Evolutionary conservation across 441 rosid genomes (phyloP).

Genomic region (Sinapis alba): DNA sequence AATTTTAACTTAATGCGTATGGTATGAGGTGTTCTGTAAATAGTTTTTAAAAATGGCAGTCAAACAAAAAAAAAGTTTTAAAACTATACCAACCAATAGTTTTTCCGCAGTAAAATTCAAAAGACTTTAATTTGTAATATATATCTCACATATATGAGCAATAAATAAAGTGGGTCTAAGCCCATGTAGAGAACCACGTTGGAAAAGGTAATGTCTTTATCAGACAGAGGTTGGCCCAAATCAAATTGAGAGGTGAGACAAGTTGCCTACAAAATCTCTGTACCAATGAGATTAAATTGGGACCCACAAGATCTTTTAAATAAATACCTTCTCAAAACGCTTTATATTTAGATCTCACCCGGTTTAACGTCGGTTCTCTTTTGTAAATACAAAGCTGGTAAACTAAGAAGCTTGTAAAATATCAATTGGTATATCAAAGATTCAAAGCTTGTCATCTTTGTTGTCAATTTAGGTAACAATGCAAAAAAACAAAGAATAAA

Average conservation of each 20-base stretch:
- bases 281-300: conserved; percentile 36
- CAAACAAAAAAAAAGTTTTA: neutral
- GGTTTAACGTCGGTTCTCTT: conserved; percentile 5
- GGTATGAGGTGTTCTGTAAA: neutral
- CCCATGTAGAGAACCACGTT: conserved; percentile 40
- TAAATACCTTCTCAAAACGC: conserved; percentile 10
- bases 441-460: neutral
- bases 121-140: conserved; percentile 4
- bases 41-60: neutral
- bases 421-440: neutral
- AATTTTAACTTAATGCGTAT: neutral
- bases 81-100: conserved; percentile 11
- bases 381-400: conserved; percentile 19
- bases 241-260: conserved; percentile 38
- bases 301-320: conserved; percentile 34
- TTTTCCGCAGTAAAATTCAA: conserved; percentile 1
- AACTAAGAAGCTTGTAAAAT: neutral
- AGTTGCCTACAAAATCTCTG: conserved; percentile 39
- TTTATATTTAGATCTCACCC: conserved; percentile 12
- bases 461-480: conserved; percentile 29
- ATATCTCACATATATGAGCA: neutral
- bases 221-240: conserved; percentile 46
- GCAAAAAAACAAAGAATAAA: conserved; percentile 15
- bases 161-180: conserved; percentile 31
- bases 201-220: conserved; percentile 40